These are phyloP conservation scores for Pontederia crassipes DNA, from an alignment of 176 grass and related monocot species.

Conservation along the genomic window DNA sequence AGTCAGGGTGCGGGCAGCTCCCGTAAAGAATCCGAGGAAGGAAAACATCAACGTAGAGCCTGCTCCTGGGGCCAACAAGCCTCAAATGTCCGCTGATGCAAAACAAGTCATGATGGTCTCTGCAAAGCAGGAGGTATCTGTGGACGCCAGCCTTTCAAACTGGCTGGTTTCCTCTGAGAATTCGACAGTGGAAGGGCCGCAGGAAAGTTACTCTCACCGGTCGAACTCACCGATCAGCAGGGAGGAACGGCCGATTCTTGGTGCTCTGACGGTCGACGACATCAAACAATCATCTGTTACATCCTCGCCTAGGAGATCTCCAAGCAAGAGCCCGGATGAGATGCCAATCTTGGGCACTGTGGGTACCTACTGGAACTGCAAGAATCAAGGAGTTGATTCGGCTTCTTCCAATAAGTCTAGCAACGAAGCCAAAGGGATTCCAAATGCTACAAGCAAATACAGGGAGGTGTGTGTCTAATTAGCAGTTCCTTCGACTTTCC, in stretches of 20 bases:
- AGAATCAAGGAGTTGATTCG: background rate
- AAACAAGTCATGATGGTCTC: conserved; percentile 2
- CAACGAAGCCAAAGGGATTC: conserved; percentile 40
- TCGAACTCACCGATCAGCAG: conserved; percentile 42
- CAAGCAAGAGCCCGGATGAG: conserved; percentile 51
- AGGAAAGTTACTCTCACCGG: conserved; percentile 33
- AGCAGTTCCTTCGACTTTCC: background rate
- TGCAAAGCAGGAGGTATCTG: conserved; percentile 52
- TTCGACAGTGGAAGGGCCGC: conserved; percentile 28
- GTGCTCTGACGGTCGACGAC: conserved; percentile 77
- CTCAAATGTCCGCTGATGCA: background rate
- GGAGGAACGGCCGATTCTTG: conserved; percentile 76
- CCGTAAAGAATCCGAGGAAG: conserved; percentile 44
- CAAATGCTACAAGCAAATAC: conserved; percentile 57
- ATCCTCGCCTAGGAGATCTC: conserved; percentile 49
- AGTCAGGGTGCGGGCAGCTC: conserved; percentile 29
- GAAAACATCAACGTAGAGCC: conserved; percentile 37
- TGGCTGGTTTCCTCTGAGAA: conserved; percentile 55
- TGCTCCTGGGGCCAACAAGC: background rate
- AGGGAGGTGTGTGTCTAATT: conserved; percentile 29
- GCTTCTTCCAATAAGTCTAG: conserved; percentile 31
- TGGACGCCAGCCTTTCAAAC: conserved; percentile 87
- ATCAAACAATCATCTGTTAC: conserved; percentile 78
- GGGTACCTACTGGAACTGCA: conserved; percentile 39
- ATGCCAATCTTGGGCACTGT: conserved; percentile 83